Evolutionary conservation across 108 stramenopile genomes (phyloP).

Genomic region (Pseudonitzschia multistriata): DNA sequence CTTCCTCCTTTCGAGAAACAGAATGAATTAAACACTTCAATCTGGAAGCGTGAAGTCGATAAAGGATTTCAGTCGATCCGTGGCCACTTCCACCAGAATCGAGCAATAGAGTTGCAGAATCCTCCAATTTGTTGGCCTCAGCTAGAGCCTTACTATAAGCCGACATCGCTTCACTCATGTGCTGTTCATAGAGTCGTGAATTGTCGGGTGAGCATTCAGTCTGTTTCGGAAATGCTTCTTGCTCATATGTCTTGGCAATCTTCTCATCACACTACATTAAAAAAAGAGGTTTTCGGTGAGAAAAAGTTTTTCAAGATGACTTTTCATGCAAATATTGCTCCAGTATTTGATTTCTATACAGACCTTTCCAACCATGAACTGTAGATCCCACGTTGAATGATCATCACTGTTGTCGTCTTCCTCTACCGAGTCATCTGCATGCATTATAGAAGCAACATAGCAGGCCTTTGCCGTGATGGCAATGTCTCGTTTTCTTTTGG

Average conservation of each 20-base stretch:
- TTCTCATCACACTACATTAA: slow-evolving; percentile 65
- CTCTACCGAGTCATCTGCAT: slow-evolving; percentile 30
- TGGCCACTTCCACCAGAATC: slow-evolving; percentile 79
- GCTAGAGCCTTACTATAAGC: slow-evolving; percentile 50
- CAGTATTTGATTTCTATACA: slow-evolving; percentile 6
- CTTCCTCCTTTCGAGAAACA: slow-evolving; percentile 39
- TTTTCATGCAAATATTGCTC: background rate
- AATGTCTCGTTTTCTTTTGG: slow-evolving; percentile 52
- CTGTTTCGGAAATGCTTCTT: slow-evolving; percentile 41
- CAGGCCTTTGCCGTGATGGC: slow-evolving; percentile 53
- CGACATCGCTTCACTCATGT: slow-evolving; percentile 52
- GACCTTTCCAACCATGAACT: slow-evolving; percentile 83
- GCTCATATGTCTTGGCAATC: slow-evolving; percentile 58
- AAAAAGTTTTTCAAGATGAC: background rate
- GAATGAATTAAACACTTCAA: slow-evolving; percentile 70
- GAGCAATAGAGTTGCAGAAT: slow-evolving; percentile 42
- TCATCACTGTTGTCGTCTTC: slow-evolving; percentile 29
- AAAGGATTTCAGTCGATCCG: slow-evolving; percentile 69
- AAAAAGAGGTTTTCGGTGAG: background rate
- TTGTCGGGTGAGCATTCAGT: background rate
- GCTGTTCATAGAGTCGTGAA: slow-evolving; percentile 58
- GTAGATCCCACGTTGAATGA: slow-evolving; percentile 61
- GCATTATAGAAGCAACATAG: slow-evolving; percentile 48
- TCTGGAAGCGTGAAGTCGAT: slow-evolving; percentile 79
- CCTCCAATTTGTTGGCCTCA: slow-evolving; percentile 52